These are phyloP conservation scores for Helotiales sp. DNA, from an alignment of 2,329 filamentous ascomycete genomes.

Conservation along the genomic window DNA sequence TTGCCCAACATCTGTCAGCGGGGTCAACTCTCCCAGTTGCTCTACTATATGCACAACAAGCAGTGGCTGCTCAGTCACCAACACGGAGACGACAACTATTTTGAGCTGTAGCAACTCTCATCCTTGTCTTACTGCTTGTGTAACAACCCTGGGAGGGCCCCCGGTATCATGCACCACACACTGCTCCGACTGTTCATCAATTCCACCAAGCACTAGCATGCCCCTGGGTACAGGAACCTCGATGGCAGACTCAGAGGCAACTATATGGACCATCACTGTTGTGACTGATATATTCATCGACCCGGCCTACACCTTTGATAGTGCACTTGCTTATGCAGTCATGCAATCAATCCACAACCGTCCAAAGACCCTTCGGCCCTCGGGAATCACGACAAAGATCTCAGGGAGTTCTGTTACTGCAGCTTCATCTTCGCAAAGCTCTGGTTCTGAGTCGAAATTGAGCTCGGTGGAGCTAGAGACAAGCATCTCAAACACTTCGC, in stretches of 20 bases:
- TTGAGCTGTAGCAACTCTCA: neutral
- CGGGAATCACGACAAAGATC: neutral
- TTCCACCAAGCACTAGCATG: neutral
- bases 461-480: neutral
- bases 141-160: neutral
- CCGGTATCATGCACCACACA: neutral
- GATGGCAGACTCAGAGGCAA: neutral
- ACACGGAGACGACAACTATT: neutral
- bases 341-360: neutral
- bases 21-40: neutral
- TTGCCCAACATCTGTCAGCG: neutral
- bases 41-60: neutral
- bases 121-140: conserved; percentile 3
- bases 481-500: neutral
- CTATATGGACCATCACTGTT: neutral
- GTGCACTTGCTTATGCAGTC: neutral
- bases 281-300: conserved; percentile 2
- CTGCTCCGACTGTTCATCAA: neutral
- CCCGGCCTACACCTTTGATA: neutral
- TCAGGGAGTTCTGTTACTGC: neutral
- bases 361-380: conserved; percentile 1
- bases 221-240: neutral
- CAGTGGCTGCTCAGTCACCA: neutral
- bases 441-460: neutral
- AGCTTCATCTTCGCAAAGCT: neutral